These are phyloP conservation scores for Colletotrichum tropicicola DNA, from an alignment of 2,329 filamentous ascomycete species.

Conservation along the genomic window DNA sequence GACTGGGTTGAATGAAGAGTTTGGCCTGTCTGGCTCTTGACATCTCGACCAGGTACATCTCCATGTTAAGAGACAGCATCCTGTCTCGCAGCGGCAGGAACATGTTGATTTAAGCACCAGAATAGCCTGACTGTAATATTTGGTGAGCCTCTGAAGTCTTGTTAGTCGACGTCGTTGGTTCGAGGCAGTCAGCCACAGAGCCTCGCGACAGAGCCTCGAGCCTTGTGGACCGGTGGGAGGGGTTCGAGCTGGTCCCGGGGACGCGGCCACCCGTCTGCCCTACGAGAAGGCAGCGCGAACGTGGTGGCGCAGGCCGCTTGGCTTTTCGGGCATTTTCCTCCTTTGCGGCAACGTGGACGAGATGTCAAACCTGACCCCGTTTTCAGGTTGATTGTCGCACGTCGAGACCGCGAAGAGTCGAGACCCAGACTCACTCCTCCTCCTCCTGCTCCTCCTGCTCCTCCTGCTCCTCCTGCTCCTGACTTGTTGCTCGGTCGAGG, in stretches of 20 bases:
- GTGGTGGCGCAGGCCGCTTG: constrained; percentile 15
- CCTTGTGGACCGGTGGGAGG: not conserved
- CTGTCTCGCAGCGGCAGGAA: too few species aligned
- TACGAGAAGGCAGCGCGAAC: constrained; percentile 12
- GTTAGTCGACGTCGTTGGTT: not conserved
- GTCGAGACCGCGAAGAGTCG: not conserved
- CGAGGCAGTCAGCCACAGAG: not conserved
- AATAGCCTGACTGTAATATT: too few species aligned
- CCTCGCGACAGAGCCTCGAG: constrained; percentile 1
- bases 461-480: too few species aligned
- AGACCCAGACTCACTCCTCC: too few species aligned
- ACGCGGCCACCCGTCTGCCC: constrained; percentile 13
- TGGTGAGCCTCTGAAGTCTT: too few species aligned
- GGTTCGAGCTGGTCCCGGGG: too few species aligned
- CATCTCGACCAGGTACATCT: too few species aligned
- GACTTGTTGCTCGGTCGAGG: not conserved
- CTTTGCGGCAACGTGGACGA: not conserved
- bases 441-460: too few species aligned
- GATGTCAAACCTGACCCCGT: not conserved
- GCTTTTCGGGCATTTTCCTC: not conserved
- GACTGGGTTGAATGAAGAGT: not conserved
- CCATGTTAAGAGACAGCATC: too few species aligned
- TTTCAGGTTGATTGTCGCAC: not conserved
- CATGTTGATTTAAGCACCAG: too few species aligned
- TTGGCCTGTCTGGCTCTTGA: too few species aligned